phyloP scores from a whole-genome alignment of 129 eudicot species.

The Oenanthe sinensis region DNA sequence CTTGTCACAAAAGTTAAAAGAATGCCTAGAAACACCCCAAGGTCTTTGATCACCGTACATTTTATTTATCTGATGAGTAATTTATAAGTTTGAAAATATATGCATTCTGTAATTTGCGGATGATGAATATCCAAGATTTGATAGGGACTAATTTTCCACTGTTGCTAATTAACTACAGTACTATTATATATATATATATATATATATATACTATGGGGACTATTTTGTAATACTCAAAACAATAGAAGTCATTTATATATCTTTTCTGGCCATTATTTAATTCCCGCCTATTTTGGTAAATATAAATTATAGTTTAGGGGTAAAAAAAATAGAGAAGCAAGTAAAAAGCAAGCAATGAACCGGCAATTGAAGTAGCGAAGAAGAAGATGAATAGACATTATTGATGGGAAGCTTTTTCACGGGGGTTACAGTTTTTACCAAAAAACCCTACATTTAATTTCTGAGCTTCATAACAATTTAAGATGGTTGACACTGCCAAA shows the following conservation, averaged over 20 bases:
- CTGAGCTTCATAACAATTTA: conserved; percentile 1
- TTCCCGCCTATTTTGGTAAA: neutral
- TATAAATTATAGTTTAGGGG: neutral
- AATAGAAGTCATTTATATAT: neutral
- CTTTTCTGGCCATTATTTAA: neutral
- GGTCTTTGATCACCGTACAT: neutral
- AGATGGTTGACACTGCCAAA: conserved; percentile 15
- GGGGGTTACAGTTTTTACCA: conserved; percentile 21
- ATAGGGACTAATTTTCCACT: too few relatives aligned
- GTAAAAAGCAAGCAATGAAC: neutral
- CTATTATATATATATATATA: too few relatives aligned
- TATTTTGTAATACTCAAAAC: too few relatives aligned
- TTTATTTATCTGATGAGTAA: too few relatives aligned
- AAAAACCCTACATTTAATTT: conserved; percentile 1
- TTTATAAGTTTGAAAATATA: too few relatives aligned
- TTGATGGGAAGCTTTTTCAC: conserved; percentile 37
- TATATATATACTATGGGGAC: too few relatives aligned
- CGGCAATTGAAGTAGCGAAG: neutral
- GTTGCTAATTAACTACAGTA: too few relatives aligned
- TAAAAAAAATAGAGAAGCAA: conserved; percentile 1
- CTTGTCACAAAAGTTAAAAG: neutral
- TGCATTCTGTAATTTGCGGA: too few relatives aligned
- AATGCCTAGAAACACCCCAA: neutral
- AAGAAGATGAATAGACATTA: neutral
- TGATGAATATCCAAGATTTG: too few relatives aligned